Percentiles rank a stretch among this genome's conserved stretches.
Conservation (phyloP, 2,329 filamentous ascomycete genomes). For the Alternaria arbusti region DNA sequence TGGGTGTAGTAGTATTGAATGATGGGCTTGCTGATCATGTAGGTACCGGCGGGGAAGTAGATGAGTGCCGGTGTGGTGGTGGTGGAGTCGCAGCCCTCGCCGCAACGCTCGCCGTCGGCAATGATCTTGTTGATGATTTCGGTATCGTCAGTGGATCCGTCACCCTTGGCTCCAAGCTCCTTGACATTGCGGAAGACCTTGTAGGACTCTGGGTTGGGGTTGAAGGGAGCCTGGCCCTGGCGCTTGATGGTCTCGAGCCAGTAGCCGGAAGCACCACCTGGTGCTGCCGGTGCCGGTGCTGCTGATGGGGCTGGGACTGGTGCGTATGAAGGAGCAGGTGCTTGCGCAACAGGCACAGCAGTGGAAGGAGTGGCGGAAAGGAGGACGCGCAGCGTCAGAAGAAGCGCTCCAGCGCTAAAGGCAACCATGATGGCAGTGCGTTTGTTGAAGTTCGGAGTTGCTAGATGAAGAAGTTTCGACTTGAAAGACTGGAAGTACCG, state of each 20-base stretch:
- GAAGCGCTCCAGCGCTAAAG: constrained; percentile 45
- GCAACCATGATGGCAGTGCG: constrained; percentile 46
- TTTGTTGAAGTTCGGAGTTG: constrained; percentile 22
- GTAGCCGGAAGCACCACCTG: constrained; percentile 56
- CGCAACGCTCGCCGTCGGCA: constrained; percentile 78
- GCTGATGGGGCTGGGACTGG: constrained; percentile 23
- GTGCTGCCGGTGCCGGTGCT: constrained; percentile 23
- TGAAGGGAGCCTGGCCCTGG: constrained; percentile 72
- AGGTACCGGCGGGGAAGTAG: constrained; percentile 90
- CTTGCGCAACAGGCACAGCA: constrained; percentile 39
- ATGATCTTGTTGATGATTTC: constrained; percentile 86
- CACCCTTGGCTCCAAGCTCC: constrained; percentile 56
- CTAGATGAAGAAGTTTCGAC: constrained; percentile 21
- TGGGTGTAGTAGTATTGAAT: constrained; percentile 93
- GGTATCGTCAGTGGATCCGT: constrained; percentile 80
- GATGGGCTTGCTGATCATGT: constrained; percentile 79
- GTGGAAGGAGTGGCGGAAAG: constrained; percentile 37
- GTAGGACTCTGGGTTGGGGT: constrained; percentile 62
- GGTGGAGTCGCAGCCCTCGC: constrained; percentile 78
- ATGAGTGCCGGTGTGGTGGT: constrained; percentile 86
- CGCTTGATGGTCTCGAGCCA: constrained; percentile 76
- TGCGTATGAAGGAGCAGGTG: constrained; percentile 18
- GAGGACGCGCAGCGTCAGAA: constrained; percentile 47
- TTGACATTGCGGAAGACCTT: constrained; percentile 62
- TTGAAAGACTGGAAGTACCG: constrained; percentile 26